Percentiles rank a stretch among this genome's conserved stretches.
These are phyloP conservation scores for Tulasnella sp. DNA, from an alignment of 768 basidiomycete species.

Conservation along the genomic window DNA sequence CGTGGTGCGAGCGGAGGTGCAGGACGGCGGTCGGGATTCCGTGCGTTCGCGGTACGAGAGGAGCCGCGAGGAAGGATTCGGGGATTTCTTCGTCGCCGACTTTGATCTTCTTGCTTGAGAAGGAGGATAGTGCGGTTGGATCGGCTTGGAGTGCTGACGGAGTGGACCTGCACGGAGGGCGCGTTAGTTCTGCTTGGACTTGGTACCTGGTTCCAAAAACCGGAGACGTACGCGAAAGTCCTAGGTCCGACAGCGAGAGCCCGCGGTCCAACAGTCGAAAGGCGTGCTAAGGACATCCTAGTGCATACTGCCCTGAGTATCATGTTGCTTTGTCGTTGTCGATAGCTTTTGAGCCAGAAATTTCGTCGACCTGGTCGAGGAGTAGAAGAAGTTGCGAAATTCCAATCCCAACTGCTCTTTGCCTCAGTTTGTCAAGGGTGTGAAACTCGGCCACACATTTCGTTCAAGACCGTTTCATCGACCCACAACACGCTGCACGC, in stretches of 20 bases:
- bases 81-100: conserved; percentile 3
- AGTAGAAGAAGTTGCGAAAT: conserved; percentile 10
- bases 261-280: not conserved
- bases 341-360: not conserved
- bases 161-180: not conserved
- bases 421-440: not conserved
- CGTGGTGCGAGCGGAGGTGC: conserved; percentile 73
- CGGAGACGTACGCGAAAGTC: not conserved
- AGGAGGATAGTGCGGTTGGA: not conserved
- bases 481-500: not conserved
- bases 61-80: conserved; percentile 6
- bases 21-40: conserved; percentile 70
- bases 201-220: not conserved
- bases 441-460: not conserved
- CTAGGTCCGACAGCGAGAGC: not conserved
- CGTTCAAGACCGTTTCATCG: not conserved
- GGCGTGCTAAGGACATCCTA: not conserved
- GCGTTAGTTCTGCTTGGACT: not conserved
- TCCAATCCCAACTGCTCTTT: not conserved
- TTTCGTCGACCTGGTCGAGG: not conserved
- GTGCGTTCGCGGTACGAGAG: conserved; percentile 35
- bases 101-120: not conserved
- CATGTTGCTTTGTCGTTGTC: not conserved
- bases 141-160: not conserved
- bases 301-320: not conserved